Percentiles rank a stretch among this genome's conserved stretches.
Conservation (phyloP, 352 stramenopile genomes). For the Globisporangium camurandrum region DNA sequence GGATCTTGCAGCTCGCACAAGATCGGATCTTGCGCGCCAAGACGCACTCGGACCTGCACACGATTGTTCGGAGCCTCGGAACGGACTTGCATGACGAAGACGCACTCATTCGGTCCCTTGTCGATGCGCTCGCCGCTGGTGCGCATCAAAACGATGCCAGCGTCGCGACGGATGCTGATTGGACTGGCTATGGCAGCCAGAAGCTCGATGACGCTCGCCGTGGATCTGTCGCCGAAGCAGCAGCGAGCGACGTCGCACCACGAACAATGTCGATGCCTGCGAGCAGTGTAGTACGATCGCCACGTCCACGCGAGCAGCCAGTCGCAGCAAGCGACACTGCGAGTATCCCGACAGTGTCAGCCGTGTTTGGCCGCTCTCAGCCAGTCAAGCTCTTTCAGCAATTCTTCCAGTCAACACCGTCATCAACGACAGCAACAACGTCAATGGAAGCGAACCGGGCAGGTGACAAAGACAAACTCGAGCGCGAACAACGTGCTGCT, state of each 20-base stretch:
- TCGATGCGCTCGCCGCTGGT: background rate
- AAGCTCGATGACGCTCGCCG: background rate
- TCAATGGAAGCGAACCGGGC: background rate
- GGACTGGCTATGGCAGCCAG: background rate
- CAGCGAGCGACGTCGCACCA: background rate
- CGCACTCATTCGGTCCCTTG: constrained; percentile 28
- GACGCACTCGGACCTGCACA: constrained; percentile 31
- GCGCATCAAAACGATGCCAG: no score
- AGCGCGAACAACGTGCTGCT: background rate
- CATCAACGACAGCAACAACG: background rate
- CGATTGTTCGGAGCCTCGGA: constrained; percentile 31
- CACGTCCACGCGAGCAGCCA: background rate
- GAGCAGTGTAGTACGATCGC: background rate
- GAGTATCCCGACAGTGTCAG: no score
- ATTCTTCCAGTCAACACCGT: background rate
- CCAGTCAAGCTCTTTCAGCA: constrained; percentile 2
- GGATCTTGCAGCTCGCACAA: constrained; percentile 35
- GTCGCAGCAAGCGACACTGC: background rate
- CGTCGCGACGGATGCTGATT: background rate
- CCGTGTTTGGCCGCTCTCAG: background rate
- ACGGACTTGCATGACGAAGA: constrained; percentile 49
- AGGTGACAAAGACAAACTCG: no score
- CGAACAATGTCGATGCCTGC: background rate
- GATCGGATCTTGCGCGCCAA: constrained; percentile 20
- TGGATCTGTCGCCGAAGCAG: background rate